These are phyloP conservation scores for Pleurotus giganteus DNA, from an alignment of 768 basidiomycete genomes.

Conservation along the genomic window DNA sequence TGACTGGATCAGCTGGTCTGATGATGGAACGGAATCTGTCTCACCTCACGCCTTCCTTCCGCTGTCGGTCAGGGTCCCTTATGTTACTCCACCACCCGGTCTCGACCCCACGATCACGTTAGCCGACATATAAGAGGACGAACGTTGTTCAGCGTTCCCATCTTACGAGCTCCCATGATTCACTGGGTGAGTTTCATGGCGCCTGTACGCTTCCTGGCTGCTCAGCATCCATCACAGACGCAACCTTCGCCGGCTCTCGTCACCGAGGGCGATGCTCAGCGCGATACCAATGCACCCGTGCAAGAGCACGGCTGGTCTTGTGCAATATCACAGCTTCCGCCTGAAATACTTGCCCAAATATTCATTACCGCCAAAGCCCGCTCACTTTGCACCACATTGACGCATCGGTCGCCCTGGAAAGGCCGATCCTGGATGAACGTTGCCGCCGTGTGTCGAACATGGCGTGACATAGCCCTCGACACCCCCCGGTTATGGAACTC, in stretches of 20 bases:
- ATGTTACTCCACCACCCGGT: neutral
- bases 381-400: neutral
- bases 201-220: no score
- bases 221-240: no score
- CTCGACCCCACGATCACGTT: neutral
- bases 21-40: neutral
- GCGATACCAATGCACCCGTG: no score
- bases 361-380: neutral
- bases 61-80: neutral
- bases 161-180: neutral
- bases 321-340: neutral
- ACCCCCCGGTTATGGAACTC: neutral
- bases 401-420: neutral
- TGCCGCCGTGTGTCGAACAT: neutral
- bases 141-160: neutral
- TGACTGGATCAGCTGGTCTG: neutral
- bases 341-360: neutral
- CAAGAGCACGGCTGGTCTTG: no score
- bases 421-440: neutral
- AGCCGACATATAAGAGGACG: neutral
- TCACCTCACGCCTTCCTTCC: no score
- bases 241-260: no score
- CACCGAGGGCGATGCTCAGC: no score
- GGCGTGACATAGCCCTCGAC: neutral
- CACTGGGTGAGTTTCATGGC: neutral